phyloP scores from a whole-genome alignment of 176 grass and related monocot species.

The Juncus effusus region DNA sequence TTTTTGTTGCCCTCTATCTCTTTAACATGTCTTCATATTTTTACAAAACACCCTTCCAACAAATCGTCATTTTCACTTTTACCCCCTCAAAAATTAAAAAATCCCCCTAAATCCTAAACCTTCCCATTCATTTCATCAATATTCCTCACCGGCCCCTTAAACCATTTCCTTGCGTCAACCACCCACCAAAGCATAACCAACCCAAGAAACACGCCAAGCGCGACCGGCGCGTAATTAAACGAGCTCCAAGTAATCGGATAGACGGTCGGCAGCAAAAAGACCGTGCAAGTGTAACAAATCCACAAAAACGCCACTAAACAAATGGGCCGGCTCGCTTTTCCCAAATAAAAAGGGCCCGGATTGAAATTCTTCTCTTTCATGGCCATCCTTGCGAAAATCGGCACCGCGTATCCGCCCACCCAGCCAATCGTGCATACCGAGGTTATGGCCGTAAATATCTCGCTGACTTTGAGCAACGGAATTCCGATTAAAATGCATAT shows the following conservation, averaged over 20 bases:
- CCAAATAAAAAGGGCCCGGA: constrained; percentile 76
- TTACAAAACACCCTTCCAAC: background rate
- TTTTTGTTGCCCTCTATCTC: background rate
- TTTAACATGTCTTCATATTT: background rate
- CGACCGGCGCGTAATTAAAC: constrained; percentile 91
- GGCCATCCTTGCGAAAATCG: constrained; percentile 91
- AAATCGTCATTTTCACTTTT: constrained; percentile 5
- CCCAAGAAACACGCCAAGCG: constrained; percentile 43
- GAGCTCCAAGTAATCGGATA: constrained; percentile 70
- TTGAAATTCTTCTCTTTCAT: constrained; percentile 74
- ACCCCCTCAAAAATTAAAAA: background rate
- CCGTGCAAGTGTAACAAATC: constrained; percentile 97
- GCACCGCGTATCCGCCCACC: constrained; percentile 92
- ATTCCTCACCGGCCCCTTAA: constrained; percentile 84
- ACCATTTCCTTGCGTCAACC: constrained; percentile 85
- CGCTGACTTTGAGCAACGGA: constrained; percentile 81
- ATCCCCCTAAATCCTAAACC: constrained; percentile 25
- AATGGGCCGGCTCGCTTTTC: constrained; percentile 55
- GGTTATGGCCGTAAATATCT: constrained; percentile 95
- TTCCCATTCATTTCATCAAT: constrained; percentile 54
- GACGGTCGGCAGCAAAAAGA: constrained; percentile 78
- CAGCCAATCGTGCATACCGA: constrained; percentile 85
- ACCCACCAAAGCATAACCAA: constrained; percentile 90
- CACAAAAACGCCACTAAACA: constrained; percentile 92
- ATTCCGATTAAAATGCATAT: constrained; percentile 78